A percentile compares a stretch with the other conserved stretches of the same genome.
These are phyloP conservation scores for Quercus bicolor DNA, from an alignment of 306 rosid species.

Conservation along the genomic window DNA sequence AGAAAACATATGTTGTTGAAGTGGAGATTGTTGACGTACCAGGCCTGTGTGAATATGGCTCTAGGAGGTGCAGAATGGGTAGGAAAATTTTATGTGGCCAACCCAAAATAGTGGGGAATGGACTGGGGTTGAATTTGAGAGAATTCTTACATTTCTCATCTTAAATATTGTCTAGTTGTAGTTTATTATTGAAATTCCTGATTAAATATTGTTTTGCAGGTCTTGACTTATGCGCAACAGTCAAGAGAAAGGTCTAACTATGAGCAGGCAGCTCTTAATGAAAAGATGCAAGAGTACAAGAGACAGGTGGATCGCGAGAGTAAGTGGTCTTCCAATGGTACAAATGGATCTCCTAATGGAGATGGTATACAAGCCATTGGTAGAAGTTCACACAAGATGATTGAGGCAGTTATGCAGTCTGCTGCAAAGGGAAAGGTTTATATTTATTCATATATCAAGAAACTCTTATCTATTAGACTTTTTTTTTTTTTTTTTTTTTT, in stretches of 20 bases:
- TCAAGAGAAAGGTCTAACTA: conserved; percentile 97
- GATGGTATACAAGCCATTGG: conserved; percentile 99
- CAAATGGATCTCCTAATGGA: conserved; percentile 97
- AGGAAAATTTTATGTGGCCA: not conserved
- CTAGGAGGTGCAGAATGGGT: not conserved
- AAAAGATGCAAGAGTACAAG: conserved; percentile 96
- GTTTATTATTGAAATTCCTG: conserved; percentile 21
- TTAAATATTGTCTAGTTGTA: not conserved
- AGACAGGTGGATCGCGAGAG: conserved; percentile 98
- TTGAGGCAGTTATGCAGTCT: conserved; percentile 99
- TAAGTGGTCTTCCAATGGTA: conserved; percentile 86
- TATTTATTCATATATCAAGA: conserved; percentile 1
- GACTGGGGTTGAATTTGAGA: not conserved
- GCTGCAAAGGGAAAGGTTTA: conserved; percentile 98
- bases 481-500: conserved; percentile 4
- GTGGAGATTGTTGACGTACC: not conserved
- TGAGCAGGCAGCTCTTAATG: conserved; percentile 98
- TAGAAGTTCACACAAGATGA: conserved; percentile 99
- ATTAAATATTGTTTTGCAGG: conserved; percentile 52
- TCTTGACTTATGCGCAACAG: conserved; percentile 95
- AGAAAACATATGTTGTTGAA: not conserved
- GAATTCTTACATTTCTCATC: not conserved
- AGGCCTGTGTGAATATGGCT: not conserved
- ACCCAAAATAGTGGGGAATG: not conserved
- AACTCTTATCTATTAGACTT: not conserved